Conservation (phyloP, 345 rosid species). For the Alliaria petiolata region DNA sequence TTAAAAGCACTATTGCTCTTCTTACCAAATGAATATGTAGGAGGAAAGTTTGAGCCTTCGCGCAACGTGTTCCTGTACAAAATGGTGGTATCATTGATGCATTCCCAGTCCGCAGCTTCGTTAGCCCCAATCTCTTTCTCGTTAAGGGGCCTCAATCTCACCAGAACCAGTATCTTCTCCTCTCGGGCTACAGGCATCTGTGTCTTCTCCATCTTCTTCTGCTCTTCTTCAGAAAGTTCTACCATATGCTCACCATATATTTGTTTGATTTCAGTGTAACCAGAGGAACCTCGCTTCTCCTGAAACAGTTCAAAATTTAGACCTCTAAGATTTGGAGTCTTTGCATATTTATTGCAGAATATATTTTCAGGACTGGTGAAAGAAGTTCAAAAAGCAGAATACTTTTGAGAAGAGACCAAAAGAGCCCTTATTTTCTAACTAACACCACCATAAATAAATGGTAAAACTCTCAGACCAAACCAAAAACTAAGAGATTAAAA, state of each 20-base stretch:
- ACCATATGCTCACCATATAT: constrained; percentile 49
- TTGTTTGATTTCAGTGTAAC: background rate
- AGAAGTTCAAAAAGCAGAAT: background rate
- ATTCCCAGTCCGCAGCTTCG: constrained; percentile 95
- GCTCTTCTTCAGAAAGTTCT: constrained; percentile 54
- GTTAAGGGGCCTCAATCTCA: constrained; percentile 84
- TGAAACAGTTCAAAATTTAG: constrained; percentile 1
- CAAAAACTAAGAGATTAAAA: background rate
- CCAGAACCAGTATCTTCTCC: constrained; percentile 90
- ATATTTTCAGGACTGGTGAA: background rate
- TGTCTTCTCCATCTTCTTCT: constrained; percentile 63
- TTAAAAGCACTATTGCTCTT: background rate
- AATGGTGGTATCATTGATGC: constrained; percentile 76
- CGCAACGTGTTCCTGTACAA: constrained; percentile 90
- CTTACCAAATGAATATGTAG: constrained; percentile 82
- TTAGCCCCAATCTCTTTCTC: constrained; percentile 65
- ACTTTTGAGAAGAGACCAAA: background rate
- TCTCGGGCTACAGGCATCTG: constrained; percentile 45
- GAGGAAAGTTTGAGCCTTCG: constrained; percentile 86
- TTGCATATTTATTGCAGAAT: background rate
- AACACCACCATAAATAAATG: background rate
- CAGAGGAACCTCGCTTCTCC: background rate
- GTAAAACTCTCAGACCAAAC: background rate
- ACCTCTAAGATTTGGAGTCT: constrained; percentile 5
- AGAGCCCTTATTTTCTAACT: background rate